Evolutionary conservation across 208 protist genomes (phyloP).

Genomic region (Acanthamoeba culbertsoni): DNA sequence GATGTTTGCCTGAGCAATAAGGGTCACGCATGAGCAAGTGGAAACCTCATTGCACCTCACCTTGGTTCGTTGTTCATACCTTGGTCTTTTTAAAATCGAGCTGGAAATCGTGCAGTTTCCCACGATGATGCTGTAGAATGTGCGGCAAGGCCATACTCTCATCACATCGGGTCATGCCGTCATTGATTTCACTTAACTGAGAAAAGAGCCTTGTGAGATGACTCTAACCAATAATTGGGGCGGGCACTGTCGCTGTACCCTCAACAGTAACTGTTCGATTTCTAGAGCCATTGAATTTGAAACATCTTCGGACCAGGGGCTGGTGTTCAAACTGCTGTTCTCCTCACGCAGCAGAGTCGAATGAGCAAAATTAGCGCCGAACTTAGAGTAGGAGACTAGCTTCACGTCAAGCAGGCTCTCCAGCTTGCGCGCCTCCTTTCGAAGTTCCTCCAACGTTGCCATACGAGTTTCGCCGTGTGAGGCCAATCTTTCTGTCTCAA

Average conservation of each 20-base stretch:
- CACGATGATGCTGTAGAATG: slow-evolving; percentile 16
- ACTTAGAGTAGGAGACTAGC: slow-evolving; percentile 19
- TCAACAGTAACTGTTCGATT: slow-evolving; percentile 2
- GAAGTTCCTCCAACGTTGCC: slow-evolving; percentile 5
- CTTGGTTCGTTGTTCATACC: not conserved
- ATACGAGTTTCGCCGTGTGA: too few species aligned
- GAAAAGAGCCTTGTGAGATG: not conserved
- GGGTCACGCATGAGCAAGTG: not conserved
- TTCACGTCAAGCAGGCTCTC: slow-evolving; percentile 43
- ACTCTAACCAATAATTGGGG: not conserved
- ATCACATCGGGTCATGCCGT: slow-evolving; percentile 8
- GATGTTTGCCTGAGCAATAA: not conserved
- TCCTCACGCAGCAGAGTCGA: slow-evolving; percentile 21
- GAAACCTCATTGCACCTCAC: not conserved
- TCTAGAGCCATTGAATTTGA: slow-evolving; percentile 39
- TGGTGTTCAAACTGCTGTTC: not conserved
- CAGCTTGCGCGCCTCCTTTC: slow-evolving; percentile 7
- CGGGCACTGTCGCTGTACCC: not conserved
- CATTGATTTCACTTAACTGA: slow-evolving; percentile 22
- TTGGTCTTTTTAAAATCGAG: slow-evolving; percentile 43
- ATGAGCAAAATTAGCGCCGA: slow-evolving; percentile 42
- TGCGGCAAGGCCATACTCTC: not conserved
- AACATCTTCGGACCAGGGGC: slow-evolving; percentile 5
- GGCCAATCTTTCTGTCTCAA: too few species aligned
- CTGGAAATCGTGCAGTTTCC: slow-evolving; percentile 9